Conservation (phyloP, 495 filamentous ascomycete genomes). For the Barbatosphaeria neglecta region DNA sequence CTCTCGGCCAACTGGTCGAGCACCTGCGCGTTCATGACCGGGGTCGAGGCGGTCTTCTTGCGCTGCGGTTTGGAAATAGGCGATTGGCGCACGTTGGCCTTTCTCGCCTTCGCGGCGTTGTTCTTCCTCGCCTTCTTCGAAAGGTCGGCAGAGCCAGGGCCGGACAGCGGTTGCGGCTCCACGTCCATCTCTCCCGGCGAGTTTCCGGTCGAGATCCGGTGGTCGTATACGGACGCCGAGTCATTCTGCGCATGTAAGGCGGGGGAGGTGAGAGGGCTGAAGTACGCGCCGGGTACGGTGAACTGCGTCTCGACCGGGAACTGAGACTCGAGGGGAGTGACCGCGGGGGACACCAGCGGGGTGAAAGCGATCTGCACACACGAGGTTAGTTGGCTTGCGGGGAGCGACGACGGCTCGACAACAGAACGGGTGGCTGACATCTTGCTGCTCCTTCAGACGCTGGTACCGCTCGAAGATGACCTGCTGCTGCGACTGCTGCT, state of each 20-base stretch:
- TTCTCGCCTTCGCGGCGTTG: slow-evolving; percentile 34
- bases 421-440: slow-evolving; percentile 40
- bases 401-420: slow-evolving; percentile 1
- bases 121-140: slow-evolving; percentile 36
- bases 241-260: slow-evolving; percentile 73
- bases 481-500: slow-evolving; percentile 45
- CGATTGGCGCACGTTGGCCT: slow-evolving; percentile 56
- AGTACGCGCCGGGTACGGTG: slow-evolving; percentile 75
- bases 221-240: slow-evolving; percentile 28
- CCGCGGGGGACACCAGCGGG: slow-evolving; percentile 85
- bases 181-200: slow-evolving; percentile 37
- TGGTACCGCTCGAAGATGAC: slow-evolving; percentile 62
- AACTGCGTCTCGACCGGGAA: slow-evolving; percentile 71
- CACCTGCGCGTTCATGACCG: slow-evolving; percentile 43
- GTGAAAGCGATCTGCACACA: slow-evolving; percentile 69
- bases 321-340: slow-evolving; percentile 79
- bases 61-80: slow-evolving; percentile 75
- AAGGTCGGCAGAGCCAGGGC: slow-evolving; percentile 22
- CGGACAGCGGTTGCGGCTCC: slow-evolving; percentile 14
- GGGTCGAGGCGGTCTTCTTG: slow-evolving; percentile 45
- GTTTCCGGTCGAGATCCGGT: slow-evolving; percentile 22
- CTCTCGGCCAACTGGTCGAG: slow-evolving; percentile 39
- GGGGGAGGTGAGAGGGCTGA: slow-evolving; percentile 87
- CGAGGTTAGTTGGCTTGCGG: slow-evolving; percentile 16
- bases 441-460: slow-evolving; percentile 61